These are phyloP conservation scores for Didymella lethalis DNA, from an alignment of 2,329 filamentous ascomycete species.

Conservation along the genomic window DNA sequence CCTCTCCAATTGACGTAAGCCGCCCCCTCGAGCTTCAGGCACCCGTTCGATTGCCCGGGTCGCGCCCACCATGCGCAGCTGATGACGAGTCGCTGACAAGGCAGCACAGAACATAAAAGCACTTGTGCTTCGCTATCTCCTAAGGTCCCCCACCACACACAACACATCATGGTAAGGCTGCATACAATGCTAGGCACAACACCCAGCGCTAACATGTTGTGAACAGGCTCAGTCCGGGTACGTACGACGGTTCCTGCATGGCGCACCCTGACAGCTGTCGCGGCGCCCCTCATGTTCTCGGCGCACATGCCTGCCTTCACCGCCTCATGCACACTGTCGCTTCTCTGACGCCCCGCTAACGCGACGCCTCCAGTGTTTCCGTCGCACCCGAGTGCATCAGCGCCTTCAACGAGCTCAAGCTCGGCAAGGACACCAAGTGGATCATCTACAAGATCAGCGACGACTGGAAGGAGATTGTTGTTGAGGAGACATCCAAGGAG, in stretches of 20 bases:
- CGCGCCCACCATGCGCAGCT: constrained; percentile 26
- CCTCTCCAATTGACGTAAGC: constrained; percentile 42
- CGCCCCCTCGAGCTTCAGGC: constrained; percentile 26
- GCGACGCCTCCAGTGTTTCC: constrained; percentile 65
- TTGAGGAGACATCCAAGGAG: constrained; percentile 75
- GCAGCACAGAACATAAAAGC: constrained; percentile 49
- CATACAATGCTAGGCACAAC: background rate
- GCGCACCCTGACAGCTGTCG: constrained; percentile 23
- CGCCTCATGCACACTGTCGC: constrained; percentile 6
- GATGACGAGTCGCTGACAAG: constrained; percentile 49
- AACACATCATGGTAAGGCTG: constrained; percentile 47
- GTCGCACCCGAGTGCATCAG: constrained; percentile 74
- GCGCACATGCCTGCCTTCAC: constrained; percentile 18
- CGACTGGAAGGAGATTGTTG: constrained; percentile 81
- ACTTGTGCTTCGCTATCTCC: constrained; percentile 31
- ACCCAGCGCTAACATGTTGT: constrained; percentile 27
- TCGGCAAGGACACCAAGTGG: constrained; percentile 78
- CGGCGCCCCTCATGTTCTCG: constrained; percentile 20
- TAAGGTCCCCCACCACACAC: constrained; percentile 32
- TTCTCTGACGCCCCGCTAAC: constrained; percentile 27
- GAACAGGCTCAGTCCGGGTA: constrained; percentile 56
- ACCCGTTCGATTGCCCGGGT: constrained; percentile 19
- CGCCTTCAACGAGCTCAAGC: constrained; percentile 82
- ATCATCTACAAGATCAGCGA: constrained; percentile 89
- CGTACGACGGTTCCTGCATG: constrained; percentile 35